Evolutionary conservation across 768 basidiomycete species (phyloP).

Genomic region (Roridomyces roridus): DNA sequence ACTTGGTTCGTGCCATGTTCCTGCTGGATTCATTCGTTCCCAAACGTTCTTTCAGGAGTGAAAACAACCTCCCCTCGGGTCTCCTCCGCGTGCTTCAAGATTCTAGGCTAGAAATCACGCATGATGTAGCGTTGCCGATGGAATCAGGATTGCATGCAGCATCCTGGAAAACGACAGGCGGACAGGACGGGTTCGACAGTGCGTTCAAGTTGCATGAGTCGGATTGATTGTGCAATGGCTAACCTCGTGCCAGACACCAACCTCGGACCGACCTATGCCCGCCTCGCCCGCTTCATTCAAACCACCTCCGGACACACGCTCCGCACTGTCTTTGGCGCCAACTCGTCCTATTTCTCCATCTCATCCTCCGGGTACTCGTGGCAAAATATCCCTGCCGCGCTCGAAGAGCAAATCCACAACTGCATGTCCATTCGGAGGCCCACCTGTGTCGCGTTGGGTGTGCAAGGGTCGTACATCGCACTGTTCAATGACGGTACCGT

Average conservation of each 20-base stretch:
- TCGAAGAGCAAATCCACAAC: constrained; percentile 8
- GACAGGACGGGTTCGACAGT: constrained; percentile 15
- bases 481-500: constrained; percentile 15
- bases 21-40: too few relatives aligned
- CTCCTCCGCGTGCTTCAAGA: neutral
- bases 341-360: constrained; percentile 11
- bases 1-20: too few relatives aligned
- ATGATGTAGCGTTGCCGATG: constrained; percentile 16
- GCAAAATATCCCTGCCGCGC: constrained; percentile 10
- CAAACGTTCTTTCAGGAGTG: too few relatives aligned
- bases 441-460: constrained; percentile 12
- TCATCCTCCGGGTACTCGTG: constrained; percentile 13
- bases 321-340: constrained; percentile 14
- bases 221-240: neutral
- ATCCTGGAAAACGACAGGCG: constrained; percentile 10
- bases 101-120: neutral
- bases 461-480: constrained; percentile 13
- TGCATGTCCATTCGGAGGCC: constrained; percentile 10
- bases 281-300: constrained; percentile 14
- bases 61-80: neutral
- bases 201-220: too few relatives aligned
- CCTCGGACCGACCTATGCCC: constrained; percentile 5
- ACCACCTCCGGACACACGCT: neutral
- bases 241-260: neutral
- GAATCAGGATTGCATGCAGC: constrained; percentile 3